A percentile compares a stretch with the other conserved stretches of the same genome.
Evolutionary conservation across 495 filamentous ascomycete species (phyloP).

Genomic region (Polyplosphaeria fusca): DNA sequence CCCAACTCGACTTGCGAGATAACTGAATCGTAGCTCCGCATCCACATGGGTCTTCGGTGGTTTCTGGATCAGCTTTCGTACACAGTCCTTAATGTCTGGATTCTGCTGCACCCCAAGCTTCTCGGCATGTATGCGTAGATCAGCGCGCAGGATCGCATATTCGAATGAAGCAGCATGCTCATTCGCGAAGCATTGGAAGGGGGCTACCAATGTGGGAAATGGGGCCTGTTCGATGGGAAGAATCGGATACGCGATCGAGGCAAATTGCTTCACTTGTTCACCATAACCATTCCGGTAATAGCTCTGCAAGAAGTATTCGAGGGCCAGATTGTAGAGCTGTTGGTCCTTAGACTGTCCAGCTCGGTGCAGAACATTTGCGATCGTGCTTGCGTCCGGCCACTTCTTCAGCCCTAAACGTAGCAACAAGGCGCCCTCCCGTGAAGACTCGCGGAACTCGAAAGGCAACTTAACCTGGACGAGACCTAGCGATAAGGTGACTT

Average conservation of each 20-base stretch:
- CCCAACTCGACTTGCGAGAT: conserved; percentile 70
- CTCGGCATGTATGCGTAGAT: conserved; percentile 69
- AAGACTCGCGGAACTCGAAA: conserved; percentile 12
- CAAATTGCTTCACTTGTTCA: conserved; percentile 53
- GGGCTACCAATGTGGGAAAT: conserved; percentile 57
- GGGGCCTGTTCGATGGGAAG: conserved; percentile 68
- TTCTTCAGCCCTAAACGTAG: conserved; percentile 22
- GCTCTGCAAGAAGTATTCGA: conserved; percentile 80
- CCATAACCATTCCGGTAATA: conserved; percentile 73
- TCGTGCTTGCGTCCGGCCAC: conserved; percentile 63
- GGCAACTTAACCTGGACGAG: conserved; percentile 81
- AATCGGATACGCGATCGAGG: conserved; percentile 55
- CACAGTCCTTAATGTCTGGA: conserved; percentile 71
- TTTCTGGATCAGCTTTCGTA: conserved; percentile 62
- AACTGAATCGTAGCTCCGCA: conserved; percentile 71
- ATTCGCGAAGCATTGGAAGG: conserved; percentile 78
- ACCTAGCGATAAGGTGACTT: conserved; percentile 61
- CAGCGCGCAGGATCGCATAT: conserved; percentile 68
- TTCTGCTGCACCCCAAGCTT: conserved; percentile 82
- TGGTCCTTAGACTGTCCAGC: conserved; percentile 56
- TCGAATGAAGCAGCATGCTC: conserved; percentile 70
- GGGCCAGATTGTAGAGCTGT: conserved; percentile 57
- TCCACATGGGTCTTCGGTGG: conserved; percentile 64
- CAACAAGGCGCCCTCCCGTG: conserved; percentile 22
- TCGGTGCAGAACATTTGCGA: conserved; percentile 70